These are phyloP conservation scores for Magnolia changhungtana DNA, from an alignment of 164 flowering plant genomes.

Conservation along the genomic window DNA sequence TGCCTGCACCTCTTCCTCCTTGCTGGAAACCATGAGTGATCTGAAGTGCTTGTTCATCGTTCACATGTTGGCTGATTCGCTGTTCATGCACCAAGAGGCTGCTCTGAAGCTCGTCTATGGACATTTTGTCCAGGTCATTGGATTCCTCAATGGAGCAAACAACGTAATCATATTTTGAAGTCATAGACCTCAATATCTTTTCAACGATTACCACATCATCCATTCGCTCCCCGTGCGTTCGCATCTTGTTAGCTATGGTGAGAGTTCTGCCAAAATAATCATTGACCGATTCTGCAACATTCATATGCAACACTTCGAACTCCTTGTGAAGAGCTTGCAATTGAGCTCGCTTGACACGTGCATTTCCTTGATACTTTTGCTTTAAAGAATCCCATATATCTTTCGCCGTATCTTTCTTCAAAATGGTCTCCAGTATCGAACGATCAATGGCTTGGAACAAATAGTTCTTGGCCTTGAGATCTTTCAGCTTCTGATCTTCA, in stretches of 20 bases:
- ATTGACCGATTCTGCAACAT: conserved; percentile 2
- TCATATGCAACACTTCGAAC: not conserved
- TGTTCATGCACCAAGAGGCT: conserved; percentile 8
- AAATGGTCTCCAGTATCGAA: not conserved
- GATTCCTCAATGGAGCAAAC: conserved; percentile 3
- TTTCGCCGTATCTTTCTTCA: not conserved
- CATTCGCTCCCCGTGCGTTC: not conserved
- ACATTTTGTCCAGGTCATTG: conserved; percentile 1
- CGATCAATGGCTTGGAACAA: not conserved
- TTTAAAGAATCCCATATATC: no score
- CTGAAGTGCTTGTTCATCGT: not conserved
- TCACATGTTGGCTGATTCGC: not conserved
- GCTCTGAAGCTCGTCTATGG: conserved; percentile 5
- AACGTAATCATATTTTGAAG: conserved; percentile 6
- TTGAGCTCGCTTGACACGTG: no score
- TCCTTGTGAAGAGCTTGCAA: not conserved
- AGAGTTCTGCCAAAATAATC: not conserved
- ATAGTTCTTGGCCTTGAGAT: not conserved
- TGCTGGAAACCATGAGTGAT: not conserved
- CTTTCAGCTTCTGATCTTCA: not conserved
- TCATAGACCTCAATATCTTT: no score
- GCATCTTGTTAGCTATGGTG: not conserved
- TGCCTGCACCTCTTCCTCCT: conserved; percentile 1
- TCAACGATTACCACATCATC: no score
- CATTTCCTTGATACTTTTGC: conserved; percentile 5